Base-by-base conservation (phyloP, 2,329 filamentous ascomycete species). In the Fusarium sterilihyphosum region DNA sequence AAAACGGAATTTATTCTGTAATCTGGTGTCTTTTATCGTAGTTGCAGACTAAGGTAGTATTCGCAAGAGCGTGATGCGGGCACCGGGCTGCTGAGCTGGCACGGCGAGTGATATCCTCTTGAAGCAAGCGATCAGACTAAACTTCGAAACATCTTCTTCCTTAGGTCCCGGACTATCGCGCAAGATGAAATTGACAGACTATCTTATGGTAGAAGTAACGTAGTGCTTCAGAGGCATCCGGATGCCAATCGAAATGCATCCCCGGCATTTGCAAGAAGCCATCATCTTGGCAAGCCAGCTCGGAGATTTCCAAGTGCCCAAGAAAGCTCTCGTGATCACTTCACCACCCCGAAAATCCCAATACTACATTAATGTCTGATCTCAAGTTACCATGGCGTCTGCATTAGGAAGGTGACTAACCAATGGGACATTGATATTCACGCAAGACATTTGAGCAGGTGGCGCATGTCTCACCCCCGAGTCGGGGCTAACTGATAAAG, bases 361-460 rank as follows among this genome's bases (percentile, higher is more conserved):
- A 69, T 69, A 35, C 49, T 56, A 69, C 65, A 46, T 67, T 18
- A 67, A 33, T 9, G 22, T 46, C 43, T 18, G 33, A 44, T 31
- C 18, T 43, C 20, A 31, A 56, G 65, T 13, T 52, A 18, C 43
- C 14, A 18, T 24, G 35, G 14, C 14, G 44, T 17, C 57, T 65
- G 17, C 8, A 57, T 64, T 52, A 64, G 67, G 67, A 64, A 69
- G 67, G 67, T 70, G 38, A 43, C n/a, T 40, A 29, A 20, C n/a
- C 43, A 50, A 56, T 61, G 41, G 33, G 54, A 47, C 49, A 50
- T 33, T 24, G 44, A 47, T 16, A 44, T 52, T 17, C 20, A 41
- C 49, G 12, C 33, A 44, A 70, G 67, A 69, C 67, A 69, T 37
- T 64, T 20, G 50, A 31, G 6, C 67, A 69, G 50, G 67, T 69